Evolutionary conservation across 768 basidiomycete genomes (phyloP), one percentile per base, ranked within the genome.

Genomic region (Austroboletus eburneus): DNA sequence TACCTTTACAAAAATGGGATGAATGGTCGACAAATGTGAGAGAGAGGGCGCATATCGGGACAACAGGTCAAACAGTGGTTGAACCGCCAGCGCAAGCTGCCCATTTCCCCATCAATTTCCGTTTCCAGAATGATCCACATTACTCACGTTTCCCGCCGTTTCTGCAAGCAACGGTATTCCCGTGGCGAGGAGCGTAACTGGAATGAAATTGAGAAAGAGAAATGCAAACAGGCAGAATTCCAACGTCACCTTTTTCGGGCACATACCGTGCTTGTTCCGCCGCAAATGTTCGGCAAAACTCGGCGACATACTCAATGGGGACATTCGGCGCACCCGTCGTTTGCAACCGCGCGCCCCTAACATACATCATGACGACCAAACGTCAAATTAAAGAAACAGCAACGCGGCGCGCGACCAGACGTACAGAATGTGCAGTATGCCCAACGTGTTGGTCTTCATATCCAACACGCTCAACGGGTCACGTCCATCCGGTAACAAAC

Each of bases 381-480:
- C 34, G 27, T 5, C 27, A 27, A n/a, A n/a, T n/a, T n/a, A n/a
- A n/a, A n/a, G n/a, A n/a, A n/a, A n/a, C n/a, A n/a, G n/a, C n/a
- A 10, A 6, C 24, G 5, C 17, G 27, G 33, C 17, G 18, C 33
- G 16, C 17, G 24, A n/a, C n/a, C n/a, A n/a, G n/a, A 72, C 85
- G 67, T 54, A 90, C 88, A 91, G 60, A 36, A 91, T 86, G 55
- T 81, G 85, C 34, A 91, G 63, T 34, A 80, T 74, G 0, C 80
- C 84, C 3, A 91, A 62, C 1, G 86, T 83, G 59, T 87, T 77
- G 24, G 56, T 57, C 24, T 68, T 63, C 21, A 79, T 63, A 56
- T 83, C 75, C 29, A 91, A 65, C 9, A 84, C 60, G 3, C 66
- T 46, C 42, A 91, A 58, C 9, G 89, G 89, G 62, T 91, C 88